phyloP scores from a whole-genome alignment of 768 basidiomycete species.

The Imleria badia region DNA sequence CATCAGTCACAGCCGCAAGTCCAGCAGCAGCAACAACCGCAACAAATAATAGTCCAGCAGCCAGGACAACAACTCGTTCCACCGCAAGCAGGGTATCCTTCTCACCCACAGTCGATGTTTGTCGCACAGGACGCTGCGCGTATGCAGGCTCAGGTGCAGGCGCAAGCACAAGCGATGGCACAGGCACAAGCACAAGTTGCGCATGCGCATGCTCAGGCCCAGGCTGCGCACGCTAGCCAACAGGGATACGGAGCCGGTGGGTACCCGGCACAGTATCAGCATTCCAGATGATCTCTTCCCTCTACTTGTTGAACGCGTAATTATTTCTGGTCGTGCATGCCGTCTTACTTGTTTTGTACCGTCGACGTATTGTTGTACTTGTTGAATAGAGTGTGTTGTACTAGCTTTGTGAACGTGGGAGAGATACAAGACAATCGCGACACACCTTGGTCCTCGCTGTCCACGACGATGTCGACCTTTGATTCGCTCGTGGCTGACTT shows the following conservation, averaged over 20 bases:
- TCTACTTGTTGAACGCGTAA: too few relatives aligned
- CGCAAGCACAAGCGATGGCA: conserved; percentile 40
- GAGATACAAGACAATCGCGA: conserved; percentile 11
- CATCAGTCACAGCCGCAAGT: conserved; percentile 44
- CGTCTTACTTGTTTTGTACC: conserved; percentile 11
- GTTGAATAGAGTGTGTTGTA: neutral
- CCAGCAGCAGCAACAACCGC: conserved; percentile 45
- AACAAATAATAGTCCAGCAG: conserved; percentile 38
- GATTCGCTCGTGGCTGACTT: conserved; percentile 81
- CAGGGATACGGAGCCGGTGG: conserved; percentile 29
- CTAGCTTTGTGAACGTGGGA: conserved; percentile 25
- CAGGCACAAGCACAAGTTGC: conserved; percentile 41
- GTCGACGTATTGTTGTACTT: neutral
- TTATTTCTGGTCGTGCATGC: neutral
- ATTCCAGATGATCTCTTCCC: conserved; percentile 23
- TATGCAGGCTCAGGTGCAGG: conserved; percentile 45
- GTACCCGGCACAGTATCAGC: conserved; percentile 34
- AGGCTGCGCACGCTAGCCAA: conserved; percentile 30
- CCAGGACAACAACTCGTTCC: conserved; percentile 39
- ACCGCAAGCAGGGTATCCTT: conserved; percentile 32
- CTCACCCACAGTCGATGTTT: conserved; percentile 34
- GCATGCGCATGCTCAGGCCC: conserved; percentile 42
- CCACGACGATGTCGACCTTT: conserved; percentile 61
- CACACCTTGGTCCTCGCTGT: conserved; percentile 3
- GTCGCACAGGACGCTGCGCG: conserved; percentile 33